Evolutionary conservation across 306 rosid genomes (phyloP), one percentile per base, ranked within the genome.

Genomic region (Malus asiatica): DNA sequence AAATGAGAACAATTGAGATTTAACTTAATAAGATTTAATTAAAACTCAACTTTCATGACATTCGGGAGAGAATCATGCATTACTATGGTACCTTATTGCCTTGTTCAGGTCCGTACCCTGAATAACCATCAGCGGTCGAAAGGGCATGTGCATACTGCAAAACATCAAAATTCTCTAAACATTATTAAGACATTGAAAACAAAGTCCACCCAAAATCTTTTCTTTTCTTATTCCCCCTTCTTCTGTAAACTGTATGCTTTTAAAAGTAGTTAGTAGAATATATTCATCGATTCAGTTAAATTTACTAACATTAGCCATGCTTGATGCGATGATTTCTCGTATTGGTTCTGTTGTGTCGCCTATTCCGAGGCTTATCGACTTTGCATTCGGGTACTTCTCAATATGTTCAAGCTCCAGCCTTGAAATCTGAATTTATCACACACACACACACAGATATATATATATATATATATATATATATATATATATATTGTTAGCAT

Each of bases 21-120:
- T 40, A 40, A 40, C 45, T 10, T 2, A 40, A 9, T 40, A 40
- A 40, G 12, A 40, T 40, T 40, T 40, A 40, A 10, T 40, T 40
- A 40, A 40, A 40, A 8, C 45, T 40, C 12, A 40, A 40, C 40
- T 1, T 5, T 4, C 11, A 40, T 10, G 11, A 40, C 11, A 2
- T 9, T 2, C 45, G 12, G 45, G 45, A 40, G 45, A 9, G 45
- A 40, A 40, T 40, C 11, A 8, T 10, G 11, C 11, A 40, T 40
- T 15, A 5, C 8, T 48, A 5, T 15, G 0, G 59, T 87, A 91
- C 96, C 96, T 89, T 82, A 78, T 86, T 83, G 63, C 93, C 96
- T 68, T 91, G 96, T 85, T 91, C 96, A 32, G 90, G 90, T 73
- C 96, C 93, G 84, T 89, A 91, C 59, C 96, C 93, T 71, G 80